Base-by-base conservation (phyloP, 352 stramenopile species). In the Phytophthora gonapodyides region DNA sequence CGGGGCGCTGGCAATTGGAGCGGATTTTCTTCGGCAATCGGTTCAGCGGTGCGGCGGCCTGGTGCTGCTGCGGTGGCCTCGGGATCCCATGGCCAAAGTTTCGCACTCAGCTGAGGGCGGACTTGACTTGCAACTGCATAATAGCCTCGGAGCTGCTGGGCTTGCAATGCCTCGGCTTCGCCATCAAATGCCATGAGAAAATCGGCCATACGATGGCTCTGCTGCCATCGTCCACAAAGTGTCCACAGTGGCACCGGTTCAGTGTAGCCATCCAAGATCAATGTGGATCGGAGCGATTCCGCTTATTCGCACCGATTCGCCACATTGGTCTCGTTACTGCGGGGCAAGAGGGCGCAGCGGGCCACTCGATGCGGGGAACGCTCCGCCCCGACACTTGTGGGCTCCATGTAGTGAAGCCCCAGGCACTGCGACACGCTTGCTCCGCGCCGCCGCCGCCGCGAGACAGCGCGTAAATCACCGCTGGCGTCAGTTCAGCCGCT, bases 401-500 rank as follows among this genome's bases (percentile, higher is more conserved):
- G 27, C 24, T 30, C 24, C 24, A 30, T 30, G 24, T 30, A 30
- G 24, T 30, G 48, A 65, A 64, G 61, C 65, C 56, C 57, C 65
- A 57, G 36, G 16, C 36, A 54, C 13, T 70, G 62, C 56, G 57
- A 70, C 62, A 70, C 55, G 12, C 24, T 30, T 7, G 24, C 24
- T 30, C 45, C 12, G n/a, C 19, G 19, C n/a, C 30, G 30, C 17
- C 45, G n/a, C 9, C 19, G 19, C 21, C 30, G 30, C 17, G 44
- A 48, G 10, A 57, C 34, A 56, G 2, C 2, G 24, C 64, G 44
- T 41, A 67, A 71, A 71, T 64, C 52, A 67, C 45, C 51, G 17
- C 64, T 71, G 64, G 47, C 64, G 64, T 67, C 57, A 71, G 64
- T 60, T 64, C 64, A 71, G 64, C 21, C 13, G 37, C 17, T 17